phyloP scores from a whole-genome alignment of 1,284 basidiomycete genomes.

The Bondarzewia mesenterica region DNA sequence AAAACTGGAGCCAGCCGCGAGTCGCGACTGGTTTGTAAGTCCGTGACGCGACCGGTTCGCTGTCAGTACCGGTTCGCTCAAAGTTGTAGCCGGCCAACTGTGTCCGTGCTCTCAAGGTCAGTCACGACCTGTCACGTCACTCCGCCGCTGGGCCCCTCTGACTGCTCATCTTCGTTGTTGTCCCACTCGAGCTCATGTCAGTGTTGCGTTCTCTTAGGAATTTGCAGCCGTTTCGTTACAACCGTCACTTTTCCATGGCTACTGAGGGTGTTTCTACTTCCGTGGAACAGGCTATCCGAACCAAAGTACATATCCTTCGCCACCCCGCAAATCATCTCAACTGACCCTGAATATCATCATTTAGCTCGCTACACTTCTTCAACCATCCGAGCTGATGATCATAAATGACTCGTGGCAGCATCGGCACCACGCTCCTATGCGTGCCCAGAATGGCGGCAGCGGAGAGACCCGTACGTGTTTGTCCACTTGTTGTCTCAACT shows the following conservation, averaged over 20 bases:
- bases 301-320: slow-evolving; percentile 18
- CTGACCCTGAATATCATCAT: slow-evolving; percentile 2
- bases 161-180: too few relatives aligned
- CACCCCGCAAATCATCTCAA: slow-evolving; percentile 8
- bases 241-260: slow-evolving; percentile 13
- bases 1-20: too few relatives aligned
- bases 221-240: slow-evolving; percentile 6
- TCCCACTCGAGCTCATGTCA: neutral
- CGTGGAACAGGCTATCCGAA: slow-evolving; percentile 21
- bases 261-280: slow-evolving; percentile 10
- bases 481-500: slow-evolving; percentile 6
- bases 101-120: too few relatives aligned
- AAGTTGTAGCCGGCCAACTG: too few relatives aligned
- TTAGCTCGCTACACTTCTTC: slow-evolving; percentile 50
- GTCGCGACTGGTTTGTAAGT: neutral
- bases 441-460: slow-evolving; percentile 48
- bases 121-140: too few relatives aligned
- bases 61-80: neutral
- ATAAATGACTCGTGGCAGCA: slow-evolving; percentile 74
- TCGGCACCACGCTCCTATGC: slow-evolving; percentile 71
- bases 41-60: neutral
- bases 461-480: slow-evolving; percentile 64
- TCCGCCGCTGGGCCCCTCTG: too few relatives aligned
- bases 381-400: slow-evolving; percentile 51
- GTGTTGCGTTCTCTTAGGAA: neutral